phyloP scores from a whole-genome alignment of 169 alveolate species.

The Plasmodium coatneyi region DNA sequence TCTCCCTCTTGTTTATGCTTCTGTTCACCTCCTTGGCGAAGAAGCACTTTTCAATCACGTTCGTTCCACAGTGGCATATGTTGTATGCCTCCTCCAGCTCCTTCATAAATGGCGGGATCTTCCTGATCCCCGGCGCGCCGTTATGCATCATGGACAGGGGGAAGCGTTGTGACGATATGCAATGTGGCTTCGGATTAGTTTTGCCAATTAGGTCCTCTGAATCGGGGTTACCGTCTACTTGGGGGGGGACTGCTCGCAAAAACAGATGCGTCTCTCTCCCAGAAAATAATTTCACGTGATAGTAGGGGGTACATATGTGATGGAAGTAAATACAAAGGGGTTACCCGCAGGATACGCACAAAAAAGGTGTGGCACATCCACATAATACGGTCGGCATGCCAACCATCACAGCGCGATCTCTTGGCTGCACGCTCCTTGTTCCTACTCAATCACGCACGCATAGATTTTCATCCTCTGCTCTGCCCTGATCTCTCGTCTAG shows the following conservation, averaged over 20 bases:
- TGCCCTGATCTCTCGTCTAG: not conserved
- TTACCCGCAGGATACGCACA: not conserved
- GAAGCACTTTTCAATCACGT: conserved; percentile 43
- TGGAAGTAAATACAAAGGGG: not conserved
- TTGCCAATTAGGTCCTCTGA: not conserved
- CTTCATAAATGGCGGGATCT: conserved; percentile 70
- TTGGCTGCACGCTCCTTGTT: not conserved
- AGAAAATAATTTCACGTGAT: not conserved
- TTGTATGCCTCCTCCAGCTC: conserved; percentile 58
- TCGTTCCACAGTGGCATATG: conserved; percentile 52
- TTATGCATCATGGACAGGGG: not conserved
- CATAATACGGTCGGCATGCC: not conserved
- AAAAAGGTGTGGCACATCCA: not conserved
- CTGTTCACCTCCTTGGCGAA: conserved; percentile 35
- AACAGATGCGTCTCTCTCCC: not conserved
- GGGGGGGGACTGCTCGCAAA: not conserved
- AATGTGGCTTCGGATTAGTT: not conserved
- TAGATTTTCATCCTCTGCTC: not conserved
- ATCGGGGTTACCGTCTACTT: not conserved
- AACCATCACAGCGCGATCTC: not conserved
- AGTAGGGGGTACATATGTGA: not conserved
- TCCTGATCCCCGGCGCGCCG: conserved; percentile 11
- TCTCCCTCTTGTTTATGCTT: not conserved
- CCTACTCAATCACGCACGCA: not conserved
- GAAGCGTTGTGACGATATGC: not conserved